Conservation (phyloP, 1,284 basidiomycete species). For the Cystobasidiaceae sp. region DNA sequence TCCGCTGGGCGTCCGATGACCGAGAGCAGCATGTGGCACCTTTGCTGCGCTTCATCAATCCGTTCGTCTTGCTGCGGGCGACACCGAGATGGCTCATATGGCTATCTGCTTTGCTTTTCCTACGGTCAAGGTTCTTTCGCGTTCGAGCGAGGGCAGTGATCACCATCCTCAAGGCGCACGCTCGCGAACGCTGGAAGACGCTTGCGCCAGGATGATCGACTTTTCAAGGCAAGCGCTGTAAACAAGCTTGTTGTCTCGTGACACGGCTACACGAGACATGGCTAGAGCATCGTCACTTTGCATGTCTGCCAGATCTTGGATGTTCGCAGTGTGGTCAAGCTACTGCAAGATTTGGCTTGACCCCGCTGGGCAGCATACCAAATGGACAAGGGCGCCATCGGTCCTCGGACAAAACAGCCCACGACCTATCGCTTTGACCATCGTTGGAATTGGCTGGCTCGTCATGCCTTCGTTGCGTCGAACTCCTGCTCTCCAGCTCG, state of each 20-base stretch:
- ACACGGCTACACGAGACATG: not conserved
- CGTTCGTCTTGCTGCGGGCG: not conserved
- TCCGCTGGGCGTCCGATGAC: conserved; percentile 21
- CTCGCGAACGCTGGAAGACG: too few species aligned
- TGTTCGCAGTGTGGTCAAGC: too few species aligned
- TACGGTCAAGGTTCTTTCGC: conserved; percentile 12
- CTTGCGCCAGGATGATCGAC: too few species aligned
- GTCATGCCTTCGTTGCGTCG: too few species aligned
- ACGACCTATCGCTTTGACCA: too few species aligned
- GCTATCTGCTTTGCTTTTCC: conserved; percentile 12
- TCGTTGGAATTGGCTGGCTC: too few species aligned
- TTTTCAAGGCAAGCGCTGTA: too few species aligned
- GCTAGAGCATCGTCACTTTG: too few species aligned
- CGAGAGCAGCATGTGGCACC: not conserved
- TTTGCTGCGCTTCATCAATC: not conserved
- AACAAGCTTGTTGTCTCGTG: too few species aligned
- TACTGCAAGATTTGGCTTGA: not conserved
- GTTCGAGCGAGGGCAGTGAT: not conserved
- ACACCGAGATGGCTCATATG: conserved; percentile 22
- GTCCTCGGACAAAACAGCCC: not conserved
- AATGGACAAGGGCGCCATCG: conserved; percentile 7
- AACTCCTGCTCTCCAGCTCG: too few species aligned
- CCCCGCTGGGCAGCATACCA: conserved; percentile 1
- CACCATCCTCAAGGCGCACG: not conserved
- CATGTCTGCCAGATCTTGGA: too few species aligned